phyloP scores from a whole-genome alignment of 306 rosid genomes.

The Acacia acuminata region DNA sequence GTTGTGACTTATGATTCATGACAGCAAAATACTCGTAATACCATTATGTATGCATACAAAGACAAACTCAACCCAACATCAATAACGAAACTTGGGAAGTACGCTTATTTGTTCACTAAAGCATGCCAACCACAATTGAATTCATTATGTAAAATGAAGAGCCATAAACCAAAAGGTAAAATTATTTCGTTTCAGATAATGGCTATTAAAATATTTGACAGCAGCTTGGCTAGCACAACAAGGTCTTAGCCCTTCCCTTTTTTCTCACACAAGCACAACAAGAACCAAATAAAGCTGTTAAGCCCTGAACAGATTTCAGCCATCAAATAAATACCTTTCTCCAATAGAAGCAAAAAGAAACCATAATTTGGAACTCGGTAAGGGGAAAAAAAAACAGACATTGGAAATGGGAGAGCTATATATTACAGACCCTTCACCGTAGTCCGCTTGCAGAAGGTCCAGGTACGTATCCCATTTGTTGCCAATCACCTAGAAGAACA shows the following conservation, averaged over 20 bases:
- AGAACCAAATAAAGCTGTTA: background rate
- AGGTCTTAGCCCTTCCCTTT: background rate
- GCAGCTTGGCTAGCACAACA: background rate
- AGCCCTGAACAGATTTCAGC: background rate
- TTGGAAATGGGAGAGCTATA: background rate
- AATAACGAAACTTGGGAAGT: background rate
- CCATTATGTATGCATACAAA: too few species aligned
- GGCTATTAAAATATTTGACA: background rate
- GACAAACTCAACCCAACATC: background rate
- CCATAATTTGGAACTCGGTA: background rate
- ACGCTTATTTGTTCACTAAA: background rate
- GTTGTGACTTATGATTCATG: background rate
- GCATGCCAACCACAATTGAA: background rate
- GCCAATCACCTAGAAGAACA: constrained; percentile 69
- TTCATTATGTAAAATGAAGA: background rate
- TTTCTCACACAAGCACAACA: background rate
- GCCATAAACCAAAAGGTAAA: background rate
- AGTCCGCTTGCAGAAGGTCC: constrained; percentile 89
- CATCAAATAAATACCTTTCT: background rate
- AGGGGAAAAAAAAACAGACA: background rate
- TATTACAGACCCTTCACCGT: constrained; percentile 73
- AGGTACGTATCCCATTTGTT: constrained; percentile 95
- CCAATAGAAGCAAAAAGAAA: background rate
- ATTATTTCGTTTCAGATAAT: background rate
- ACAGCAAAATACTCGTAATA: background rate